phyloP scores from a whole-genome alignment of 2,329 filamentous ascomycete species.

The Colletotrichum echinochloae region DNA sequence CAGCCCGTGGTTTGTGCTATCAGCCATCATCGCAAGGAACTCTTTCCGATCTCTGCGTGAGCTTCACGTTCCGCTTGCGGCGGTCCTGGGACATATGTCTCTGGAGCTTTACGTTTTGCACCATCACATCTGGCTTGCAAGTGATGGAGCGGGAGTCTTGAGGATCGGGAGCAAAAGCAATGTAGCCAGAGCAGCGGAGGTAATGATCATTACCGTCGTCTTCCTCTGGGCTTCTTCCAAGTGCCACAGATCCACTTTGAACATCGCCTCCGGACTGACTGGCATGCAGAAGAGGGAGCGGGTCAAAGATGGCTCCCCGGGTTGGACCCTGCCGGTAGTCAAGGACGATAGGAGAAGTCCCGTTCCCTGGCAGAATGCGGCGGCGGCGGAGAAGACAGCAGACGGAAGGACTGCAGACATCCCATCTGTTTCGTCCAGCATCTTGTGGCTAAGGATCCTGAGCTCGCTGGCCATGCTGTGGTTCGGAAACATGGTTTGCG shows the following conservation, averaged over 20 bases:
- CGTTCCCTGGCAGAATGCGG: conserved; percentile 23
- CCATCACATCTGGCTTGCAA: conserved; percentile 69
- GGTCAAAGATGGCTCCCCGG: conserved; percentile 14
- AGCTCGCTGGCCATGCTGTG: conserved; percentile 34
- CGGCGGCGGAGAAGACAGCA: conserved; percentile 10
- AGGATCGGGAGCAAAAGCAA: conserved; percentile 42
- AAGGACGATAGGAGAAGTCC: conserved; percentile 36
- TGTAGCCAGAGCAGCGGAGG: conserved; percentile 36
- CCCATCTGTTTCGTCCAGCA: conserved; percentile 5
- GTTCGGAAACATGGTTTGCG: conserved; percentile 38
- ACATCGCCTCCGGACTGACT: conserved; percentile 20
- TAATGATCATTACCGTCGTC: conserved; percentile 44
- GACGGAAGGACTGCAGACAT: background rate
- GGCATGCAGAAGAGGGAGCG: conserved; percentile 14
- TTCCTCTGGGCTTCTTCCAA: conserved; percentile 41
- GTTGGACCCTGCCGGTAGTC: conserved; percentile 12
- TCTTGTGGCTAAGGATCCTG: conserved; percentile 18
- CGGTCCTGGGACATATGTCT: conserved; percentile 63
- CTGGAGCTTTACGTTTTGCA: conserved; percentile 68
- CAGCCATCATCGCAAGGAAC: conserved; percentile 63
- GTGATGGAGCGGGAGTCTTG: conserved; percentile 63
- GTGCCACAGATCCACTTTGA: conserved; percentile 28
- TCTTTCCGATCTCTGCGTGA: conserved; percentile 54
- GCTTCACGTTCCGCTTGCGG: conserved; percentile 58
- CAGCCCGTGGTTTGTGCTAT: conserved; percentile 50